Percentiles rank a stretch among this genome's conserved stretches.
phyloP scores from a whole-genome alignment of 1,284 basidiomycete genomes.

The Moesziomyces antarcticus region DNA sequence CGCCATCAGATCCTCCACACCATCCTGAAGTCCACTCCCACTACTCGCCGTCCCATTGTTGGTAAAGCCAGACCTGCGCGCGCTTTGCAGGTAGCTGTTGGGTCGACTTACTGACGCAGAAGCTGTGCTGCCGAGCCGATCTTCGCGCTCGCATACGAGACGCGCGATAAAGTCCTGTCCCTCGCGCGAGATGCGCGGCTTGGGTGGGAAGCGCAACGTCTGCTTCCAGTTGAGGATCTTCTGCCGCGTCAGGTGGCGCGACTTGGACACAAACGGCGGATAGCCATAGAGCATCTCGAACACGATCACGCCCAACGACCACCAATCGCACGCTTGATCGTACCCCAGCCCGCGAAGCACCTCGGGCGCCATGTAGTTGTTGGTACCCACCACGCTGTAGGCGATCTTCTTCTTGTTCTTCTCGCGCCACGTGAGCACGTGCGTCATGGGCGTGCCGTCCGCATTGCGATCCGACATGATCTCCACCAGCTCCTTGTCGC shows the following conservation, averaged over 20 bases:
- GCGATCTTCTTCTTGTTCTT: conserved; percentile 87
- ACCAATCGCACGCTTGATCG: conserved; percentile 95
- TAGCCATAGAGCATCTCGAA: conserved; percentile 74
- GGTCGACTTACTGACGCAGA: conserved; percentile 78
- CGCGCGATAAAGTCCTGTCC: conserved; percentile 86
- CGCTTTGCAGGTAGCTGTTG: conserved; percentile 79
- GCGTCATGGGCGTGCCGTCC: conserved; percentile 63
- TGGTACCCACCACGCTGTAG: conserved; percentile 81
- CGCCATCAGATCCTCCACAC: conserved; percentile 87
- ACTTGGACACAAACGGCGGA: conserved; percentile 75
- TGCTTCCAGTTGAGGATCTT: conserved; percentile 84
- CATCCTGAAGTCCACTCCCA: conserved; percentile 72
- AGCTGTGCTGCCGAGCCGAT: conserved; percentile 83
- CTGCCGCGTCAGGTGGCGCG: conserved; percentile 61
- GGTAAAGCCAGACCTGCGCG: conserved; percentile 80
- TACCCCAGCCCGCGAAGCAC: conserved; percentile 88
- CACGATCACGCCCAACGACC: conserved; percentile 93
- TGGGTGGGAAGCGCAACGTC: conserved; percentile 84
- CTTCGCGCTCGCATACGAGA: conserved; percentile 91
- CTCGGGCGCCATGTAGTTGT: conserved; percentile 84
- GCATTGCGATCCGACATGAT: conserved; percentile 63
- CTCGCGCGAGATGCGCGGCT: conserved; percentile 83
- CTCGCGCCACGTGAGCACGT: conserved; percentile 83
- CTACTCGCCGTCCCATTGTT: conserved; percentile 64
- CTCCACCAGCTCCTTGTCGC: conserved; percentile 54